Evolutionary conservation across 139 green algal genomes (phyloP).

Genomic region (Pleodorina starrii): DNA sequence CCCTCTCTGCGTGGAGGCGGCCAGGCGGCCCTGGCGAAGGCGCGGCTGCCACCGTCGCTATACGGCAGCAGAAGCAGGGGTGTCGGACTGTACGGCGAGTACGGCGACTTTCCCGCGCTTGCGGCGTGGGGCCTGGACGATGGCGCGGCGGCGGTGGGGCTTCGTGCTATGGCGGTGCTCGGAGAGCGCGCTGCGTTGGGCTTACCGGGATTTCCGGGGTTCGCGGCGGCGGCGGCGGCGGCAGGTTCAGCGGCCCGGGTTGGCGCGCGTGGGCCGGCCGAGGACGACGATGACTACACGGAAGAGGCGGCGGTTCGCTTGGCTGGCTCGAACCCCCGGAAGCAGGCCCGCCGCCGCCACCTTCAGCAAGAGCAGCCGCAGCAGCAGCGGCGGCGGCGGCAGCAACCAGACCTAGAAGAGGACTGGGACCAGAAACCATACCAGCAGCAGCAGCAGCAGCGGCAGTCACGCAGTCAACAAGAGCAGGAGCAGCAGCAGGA

Average conservation of each 20-base stretch:
- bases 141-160: too few species aligned
- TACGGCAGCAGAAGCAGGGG: not conserved
- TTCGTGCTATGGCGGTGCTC: too few species aligned
- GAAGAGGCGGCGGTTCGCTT: not conserved
- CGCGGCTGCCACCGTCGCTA: not conserved
- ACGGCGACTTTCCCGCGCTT: not conserved
- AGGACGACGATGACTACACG: not conserved
- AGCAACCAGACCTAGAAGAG: not conserved
- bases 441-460: not conserved
- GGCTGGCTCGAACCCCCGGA: too few species aligned
- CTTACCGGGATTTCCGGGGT: not conserved
- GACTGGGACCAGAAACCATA: not conserved
- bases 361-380: not conserved
- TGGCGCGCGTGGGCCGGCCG: not conserved
- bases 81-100: not conserved
- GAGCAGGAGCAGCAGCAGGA: not conserved
- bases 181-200: too few species aligned
- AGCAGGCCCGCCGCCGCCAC: too few species aligned
- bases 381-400: not conserved
- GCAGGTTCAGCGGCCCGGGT: too few species aligned
- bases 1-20: too few species aligned
- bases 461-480: not conserved
- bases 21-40: too few species aligned
- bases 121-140: too few species aligned
- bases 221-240: not conserved